These are phyloP conservation scores for Anthracocystis panici-leucophaei DNA, from an alignment of 1,284 basidiomycete genomes.

Conservation along the genomic window DNA sequence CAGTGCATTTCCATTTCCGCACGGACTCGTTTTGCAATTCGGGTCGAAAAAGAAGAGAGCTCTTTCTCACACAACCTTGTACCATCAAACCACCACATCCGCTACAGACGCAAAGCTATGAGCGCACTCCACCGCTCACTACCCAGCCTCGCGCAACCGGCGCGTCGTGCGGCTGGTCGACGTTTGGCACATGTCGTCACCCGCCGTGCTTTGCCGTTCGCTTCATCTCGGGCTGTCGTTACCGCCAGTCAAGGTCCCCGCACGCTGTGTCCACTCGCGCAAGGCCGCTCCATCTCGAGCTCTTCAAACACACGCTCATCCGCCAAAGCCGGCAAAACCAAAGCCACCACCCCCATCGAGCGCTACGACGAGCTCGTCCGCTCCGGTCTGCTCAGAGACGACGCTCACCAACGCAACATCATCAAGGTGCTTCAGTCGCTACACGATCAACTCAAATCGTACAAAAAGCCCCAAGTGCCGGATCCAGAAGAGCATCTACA, in stretches of 20 bases:
- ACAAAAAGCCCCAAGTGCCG: slow-evolving; percentile 70
- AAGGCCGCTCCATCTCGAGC: slow-evolving; percentile 8
- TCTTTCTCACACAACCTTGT: not conserved
- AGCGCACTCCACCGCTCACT: slow-evolving; percentile 14
- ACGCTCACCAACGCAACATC: slow-evolving; percentile 86
- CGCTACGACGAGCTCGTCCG: slow-evolving; percentile 83
- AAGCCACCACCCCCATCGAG: slow-evolving; percentile 72
- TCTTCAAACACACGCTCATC: slow-evolving; percentile 15
- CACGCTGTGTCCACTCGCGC: not conserved
- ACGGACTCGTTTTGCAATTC: slow-evolving; percentile 1
- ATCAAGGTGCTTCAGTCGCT: slow-evolving; percentile 84
- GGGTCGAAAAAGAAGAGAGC: not conserved
- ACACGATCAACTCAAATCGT: slow-evolving; percentile 79
- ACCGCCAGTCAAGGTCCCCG: not conserved
- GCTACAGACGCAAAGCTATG: slow-evolving; percentile 10
- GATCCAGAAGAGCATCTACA: slow-evolving; percentile 56
- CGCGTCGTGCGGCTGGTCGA: slow-evolving; percentile 28
- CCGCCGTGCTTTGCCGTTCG: slow-evolving; percentile 8
- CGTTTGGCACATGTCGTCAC: slow-evolving; percentile 18
- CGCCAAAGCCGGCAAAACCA: slow-evolving; percentile 19
- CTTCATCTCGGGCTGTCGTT: not conserved
- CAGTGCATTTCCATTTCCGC: slow-evolving; percentile 13
- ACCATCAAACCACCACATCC: not conserved
- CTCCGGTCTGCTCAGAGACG: slow-evolving; percentile 79
- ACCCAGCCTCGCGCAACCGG: slow-evolving; percentile 11